These are phyloP conservation scores for Esteya vermicola DNA, from an alignment of 2,329 filamentous ascomycete species.

Conservation along the genomic window DNA sequence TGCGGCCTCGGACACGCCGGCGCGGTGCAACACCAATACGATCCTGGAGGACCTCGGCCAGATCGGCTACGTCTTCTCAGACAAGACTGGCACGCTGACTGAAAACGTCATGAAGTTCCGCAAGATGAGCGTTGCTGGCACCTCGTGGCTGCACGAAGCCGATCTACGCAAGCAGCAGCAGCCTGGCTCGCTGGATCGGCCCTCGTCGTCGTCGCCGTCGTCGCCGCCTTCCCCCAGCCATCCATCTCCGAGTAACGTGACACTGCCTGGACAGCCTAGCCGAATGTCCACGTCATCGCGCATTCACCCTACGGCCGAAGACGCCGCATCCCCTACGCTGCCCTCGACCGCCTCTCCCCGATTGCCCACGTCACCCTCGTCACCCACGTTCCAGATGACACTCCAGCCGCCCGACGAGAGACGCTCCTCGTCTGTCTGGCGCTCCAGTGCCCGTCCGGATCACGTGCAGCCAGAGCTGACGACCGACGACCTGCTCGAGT, in stretches of 20 bases:
- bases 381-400: neutral
- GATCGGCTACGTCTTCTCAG: constrained; percentile 79
- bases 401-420: constrained; percentile 12
- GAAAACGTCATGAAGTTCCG: constrained; percentile 95
- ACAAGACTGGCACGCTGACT: constrained; percentile 89
- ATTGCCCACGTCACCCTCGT: neutral
- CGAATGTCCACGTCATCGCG: neutral
- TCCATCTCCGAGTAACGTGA: too few relatives aligned
- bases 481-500: constrained; percentile 64
- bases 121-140: constrained; percentile 79
- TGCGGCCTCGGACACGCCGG: constrained; percentile 66
- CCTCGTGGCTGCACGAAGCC: constrained; percentile 73
- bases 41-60: constrained; percentile 91
- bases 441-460: constrained; percentile 31
- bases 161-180: constrained; percentile 35
- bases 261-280: too few relatives aligned
- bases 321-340: neutral
- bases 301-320: constrained; percentile 1
- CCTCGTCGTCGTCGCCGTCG: too few relatives aligned
- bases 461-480: constrained; percentile 41
- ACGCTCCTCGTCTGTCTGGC: constrained; percentile 35
- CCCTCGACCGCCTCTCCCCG: neutral
- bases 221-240: too few relatives aligned
- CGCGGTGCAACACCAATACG: constrained; percentile 82
- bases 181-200: neutral